Evolutionary conservation across 2,329 filamentous ascomycete species (phyloP), one percentile per base, ranked within the genome.

Genomic region (Sclerotinia spermophila): DNA sequence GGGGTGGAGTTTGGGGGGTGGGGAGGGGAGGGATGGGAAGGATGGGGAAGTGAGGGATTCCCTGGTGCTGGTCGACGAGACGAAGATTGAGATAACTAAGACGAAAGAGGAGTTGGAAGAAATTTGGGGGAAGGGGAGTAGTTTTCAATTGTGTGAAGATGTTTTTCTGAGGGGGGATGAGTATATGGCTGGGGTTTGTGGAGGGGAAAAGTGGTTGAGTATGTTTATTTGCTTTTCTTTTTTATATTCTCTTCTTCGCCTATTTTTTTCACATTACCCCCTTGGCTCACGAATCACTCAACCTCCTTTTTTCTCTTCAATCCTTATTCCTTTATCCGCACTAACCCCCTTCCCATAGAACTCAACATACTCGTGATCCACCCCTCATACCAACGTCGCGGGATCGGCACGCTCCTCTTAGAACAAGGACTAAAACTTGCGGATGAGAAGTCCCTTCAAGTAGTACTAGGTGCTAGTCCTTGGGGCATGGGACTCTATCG

Each of bases 71-170:
- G 5, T 35, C 4, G 10, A 30, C 21, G 21, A 21, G 11, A 48
- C 10, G 5, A 59, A 61, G 15, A 58, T 59, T 13, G 76, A 76
- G 5, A 70, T 62, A 19, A 55, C 53, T 21, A 65, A 45, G 33
- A 53, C 66, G 17, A 45, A 24, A 15, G 55, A 58, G 30, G 61
- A 48, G 10, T 53, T 70, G 35, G 71, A 71, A 30, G 42, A 67
- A 8, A 58, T 61, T 21, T 75, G 72, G 71, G 74, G 74, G 2
- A 59, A 67, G 2, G 72, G 74, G 27, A 73, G 73, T 35, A 77
- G 77, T 74, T 30, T 72, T 19, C 73, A 71, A 51, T 74, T 79
- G 60, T 77, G 73, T 58, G 70, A 72, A 40, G 76, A 79, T 72
- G 60, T 73, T 15, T 76, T 78, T 64, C 27, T 75, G 3, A 59